Percentiles rank a stretch among this genome's conserved stretches.
Evolutionary conservation across 805 yeast species (phyloP).

Genomic region (Cyberlindnera samutprakarnensis): DNA sequence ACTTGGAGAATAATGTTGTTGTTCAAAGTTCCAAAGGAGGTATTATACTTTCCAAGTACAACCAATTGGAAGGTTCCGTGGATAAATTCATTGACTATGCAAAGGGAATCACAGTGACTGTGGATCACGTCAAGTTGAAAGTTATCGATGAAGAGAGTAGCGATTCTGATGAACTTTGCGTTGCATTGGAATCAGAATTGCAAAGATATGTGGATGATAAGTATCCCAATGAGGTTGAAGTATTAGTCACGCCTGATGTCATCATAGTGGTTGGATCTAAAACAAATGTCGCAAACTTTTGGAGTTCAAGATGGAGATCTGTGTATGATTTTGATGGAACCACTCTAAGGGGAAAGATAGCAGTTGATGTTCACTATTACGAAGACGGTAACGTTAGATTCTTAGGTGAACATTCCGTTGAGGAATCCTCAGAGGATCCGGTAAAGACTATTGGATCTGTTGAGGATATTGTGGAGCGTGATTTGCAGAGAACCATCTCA

Average conservation of each 20-base stretch:
- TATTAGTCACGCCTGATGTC: slow-evolving; percentile 26
- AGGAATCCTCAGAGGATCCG: slow-evolving; percentile 16
- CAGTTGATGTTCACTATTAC: slow-evolving; percentile 79
- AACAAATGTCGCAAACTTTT: slow-evolving; percentile 67
- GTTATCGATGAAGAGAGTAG: slow-evolving; percentile 47
- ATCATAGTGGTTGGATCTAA: slow-evolving; percentile 60
- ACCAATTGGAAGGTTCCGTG: slow-evolving; percentile 39
- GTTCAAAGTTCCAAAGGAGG: slow-evolving; percentile 22
- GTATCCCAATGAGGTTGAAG: slow-evolving; percentile 52
- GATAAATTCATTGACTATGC: slow-evolving; percentile 45
- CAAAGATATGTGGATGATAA: slow-evolving; percentile 50
- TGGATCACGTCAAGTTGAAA: slow-evolving; percentile 43
- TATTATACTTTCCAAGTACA: slow-evolving; percentile 35
- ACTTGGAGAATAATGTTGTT: slow-evolving; percentile 30
- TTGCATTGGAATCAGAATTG: slow-evolving; percentile 15
- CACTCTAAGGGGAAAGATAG: slow-evolving; percentile 44
- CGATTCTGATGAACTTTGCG: slow-evolving; percentile 16
- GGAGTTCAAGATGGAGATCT: slow-evolving; percentile 87
- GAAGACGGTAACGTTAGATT: slow-evolving; percentile 95
- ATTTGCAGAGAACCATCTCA: slow-evolving; percentile 54
- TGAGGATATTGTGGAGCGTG: slow-evolving; percentile 55
- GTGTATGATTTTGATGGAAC: slow-evolving; percentile 38
- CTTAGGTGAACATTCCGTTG: slow-evolving; percentile 35
- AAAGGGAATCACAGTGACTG: slow-evolving; percentile 42
- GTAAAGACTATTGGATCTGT: slow-evolving; percentile 41